Evolutionary conservation across 1,284 basidiomycete genomes (phyloP).

Genomic region (Mycena citricolor): DNA sequence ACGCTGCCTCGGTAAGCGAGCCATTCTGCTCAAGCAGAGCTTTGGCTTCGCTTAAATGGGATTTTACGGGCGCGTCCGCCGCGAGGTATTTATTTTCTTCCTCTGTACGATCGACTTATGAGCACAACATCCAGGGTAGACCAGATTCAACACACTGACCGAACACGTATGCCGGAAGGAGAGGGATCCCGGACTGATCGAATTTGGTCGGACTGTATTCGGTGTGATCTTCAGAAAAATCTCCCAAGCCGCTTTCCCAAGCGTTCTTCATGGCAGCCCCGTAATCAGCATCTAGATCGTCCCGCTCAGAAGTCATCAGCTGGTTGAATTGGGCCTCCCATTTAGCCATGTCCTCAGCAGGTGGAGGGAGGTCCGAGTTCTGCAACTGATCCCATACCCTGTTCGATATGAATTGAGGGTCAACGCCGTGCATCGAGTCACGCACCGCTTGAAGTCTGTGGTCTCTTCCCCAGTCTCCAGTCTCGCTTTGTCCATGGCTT

Average conservation of each 20-base stretch:
- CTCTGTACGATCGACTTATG: conserved; percentile 30
- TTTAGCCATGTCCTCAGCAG: conserved; percentile 68
- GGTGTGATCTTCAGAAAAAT: conserved; percentile 40
- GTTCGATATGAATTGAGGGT: conserved; percentile 12
- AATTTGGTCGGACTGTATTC: conserved; percentile 48
- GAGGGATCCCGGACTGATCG: conserved; percentile 72
- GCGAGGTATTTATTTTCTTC: conserved; percentile 72
- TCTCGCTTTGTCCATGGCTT: conserved; percentile 39
- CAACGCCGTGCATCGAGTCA: neutral
- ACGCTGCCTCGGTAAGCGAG: conserved; percentile 80
- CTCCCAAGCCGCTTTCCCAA: conserved; percentile 57
- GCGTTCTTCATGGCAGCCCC: conserved; percentile 58
- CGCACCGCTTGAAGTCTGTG: conserved; percentile 50
- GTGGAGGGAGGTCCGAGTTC: conserved; percentile 55
- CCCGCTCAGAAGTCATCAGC: conserved; percentile 65
- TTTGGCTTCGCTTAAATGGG: conserved; percentile 71
- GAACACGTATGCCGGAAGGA: conserved; percentile 70
- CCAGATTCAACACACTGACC: conserved; percentile 58
- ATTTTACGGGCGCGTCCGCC: conserved; percentile 47
- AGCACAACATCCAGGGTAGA: conserved; percentile 1
- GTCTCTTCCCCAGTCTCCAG: conserved; percentile 30
- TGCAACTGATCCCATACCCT: conserved; percentile 64
- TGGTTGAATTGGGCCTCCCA: conserved; percentile 92
- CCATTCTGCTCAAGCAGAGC: conserved; percentile 75
- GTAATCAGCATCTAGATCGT: conserved; percentile 63